phyloP scores from a whole-genome alignment of 805 yeast genomes.

The Hanseniaspora hatyaiensis region DNA sequence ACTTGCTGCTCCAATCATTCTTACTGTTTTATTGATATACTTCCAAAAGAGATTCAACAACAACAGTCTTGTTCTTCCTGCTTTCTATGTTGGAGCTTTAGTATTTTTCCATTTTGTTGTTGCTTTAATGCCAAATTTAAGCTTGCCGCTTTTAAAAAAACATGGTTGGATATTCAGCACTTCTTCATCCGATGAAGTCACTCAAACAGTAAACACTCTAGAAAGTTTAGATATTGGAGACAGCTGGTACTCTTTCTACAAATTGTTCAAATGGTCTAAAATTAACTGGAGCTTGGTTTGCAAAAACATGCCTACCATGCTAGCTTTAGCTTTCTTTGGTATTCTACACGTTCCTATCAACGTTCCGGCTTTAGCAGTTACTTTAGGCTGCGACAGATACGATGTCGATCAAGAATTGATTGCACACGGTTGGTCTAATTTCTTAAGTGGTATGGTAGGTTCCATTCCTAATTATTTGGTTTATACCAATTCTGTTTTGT shows the following conservation, averaged over 20 bases:
- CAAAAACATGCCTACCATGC: slow-evolving; percentile 76
- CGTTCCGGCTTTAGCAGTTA: slow-evolving; percentile 92
- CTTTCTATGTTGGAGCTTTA: slow-evolving; percentile 64
- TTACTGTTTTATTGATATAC: slow-evolving; percentile 50
- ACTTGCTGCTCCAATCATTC: slow-evolving; percentile 58
- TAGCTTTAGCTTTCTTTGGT: slow-evolving; percentile 92
- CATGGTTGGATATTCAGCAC: slow-evolving; percentile 68
- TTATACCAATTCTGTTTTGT: slow-evolving; percentile 83
- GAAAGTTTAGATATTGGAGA: slow-evolving; percentile 6
- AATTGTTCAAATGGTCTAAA: slow-evolving; percentile 50
- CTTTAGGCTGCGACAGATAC: slow-evolving; percentile 66
- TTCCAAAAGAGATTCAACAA: slow-evolving; percentile 52
- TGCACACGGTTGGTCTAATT: slow-evolving; percentile 89
- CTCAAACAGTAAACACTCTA: no score
- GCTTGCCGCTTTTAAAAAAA: slow-evolving; percentile 48
- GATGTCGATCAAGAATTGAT: slow-evolving; percentile 88
- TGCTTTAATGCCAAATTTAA: slow-evolving; percentile 52
- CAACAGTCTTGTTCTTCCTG: slow-evolving; percentile 61
- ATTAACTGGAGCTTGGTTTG: slow-evolving; percentile 68
- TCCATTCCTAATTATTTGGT: slow-evolving; percentile 90
- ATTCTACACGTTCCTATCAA: slow-evolving; percentile 93
- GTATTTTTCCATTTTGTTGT: slow-evolving; percentile 57
- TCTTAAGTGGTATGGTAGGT: slow-evolving; percentile 70
- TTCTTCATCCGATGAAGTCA: neutral
- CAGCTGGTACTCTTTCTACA: slow-evolving; percentile 80